Conservation (phyloP, 2,329 filamentous ascomycete species). For the Tolypocladium tropicale region DNA sequence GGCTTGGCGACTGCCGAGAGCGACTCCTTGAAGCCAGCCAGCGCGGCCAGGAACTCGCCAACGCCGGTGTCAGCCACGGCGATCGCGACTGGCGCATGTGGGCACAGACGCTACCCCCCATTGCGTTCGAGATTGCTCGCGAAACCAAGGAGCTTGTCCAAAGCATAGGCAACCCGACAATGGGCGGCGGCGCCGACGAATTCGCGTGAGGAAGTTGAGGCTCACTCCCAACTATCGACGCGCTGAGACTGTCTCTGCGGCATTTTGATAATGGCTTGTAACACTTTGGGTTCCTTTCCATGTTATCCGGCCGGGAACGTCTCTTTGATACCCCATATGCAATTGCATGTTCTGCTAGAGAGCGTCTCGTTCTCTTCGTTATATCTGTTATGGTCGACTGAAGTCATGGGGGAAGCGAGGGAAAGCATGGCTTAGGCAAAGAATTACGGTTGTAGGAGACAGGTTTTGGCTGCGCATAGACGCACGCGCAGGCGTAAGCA, state of each 20-base stretch:
- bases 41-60: slow-evolving; percentile 49
- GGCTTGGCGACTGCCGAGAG: slow-evolving; percentile 52
- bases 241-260: not conserved
- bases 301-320: not conserved
- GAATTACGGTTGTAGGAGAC: not conserved
- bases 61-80: slow-evolving; percentile 34
- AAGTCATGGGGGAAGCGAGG: not conserved
- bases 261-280: not conserved
- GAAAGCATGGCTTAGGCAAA: not conserved
- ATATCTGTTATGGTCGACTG: not conserved
- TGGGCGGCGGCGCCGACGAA: slow-evolving; percentile 27
- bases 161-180: slow-evolving; percentile 27
- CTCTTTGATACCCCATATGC: slow-evolving; percentile 1
- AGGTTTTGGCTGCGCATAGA: not conserved
- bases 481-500: not conserved
- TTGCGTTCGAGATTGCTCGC: slow-evolving; percentile 78
- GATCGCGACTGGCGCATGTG: slow-evolving; percentile 51
- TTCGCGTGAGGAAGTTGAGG: slow-evolving; percentile 27
- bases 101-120: slow-evolving; percentile 64
- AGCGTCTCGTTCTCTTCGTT: not conserved
- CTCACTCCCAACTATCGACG: not conserved
- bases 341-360: not conserved
- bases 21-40: slow-evolving; percentile 54
- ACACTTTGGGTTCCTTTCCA: not conserved
- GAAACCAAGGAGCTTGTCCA: slow-evolving; percentile 64